phyloP scores from a whole-genome alignment of 768 basidiomycete genomes.

The Termitomyces titanicus region DNA sequence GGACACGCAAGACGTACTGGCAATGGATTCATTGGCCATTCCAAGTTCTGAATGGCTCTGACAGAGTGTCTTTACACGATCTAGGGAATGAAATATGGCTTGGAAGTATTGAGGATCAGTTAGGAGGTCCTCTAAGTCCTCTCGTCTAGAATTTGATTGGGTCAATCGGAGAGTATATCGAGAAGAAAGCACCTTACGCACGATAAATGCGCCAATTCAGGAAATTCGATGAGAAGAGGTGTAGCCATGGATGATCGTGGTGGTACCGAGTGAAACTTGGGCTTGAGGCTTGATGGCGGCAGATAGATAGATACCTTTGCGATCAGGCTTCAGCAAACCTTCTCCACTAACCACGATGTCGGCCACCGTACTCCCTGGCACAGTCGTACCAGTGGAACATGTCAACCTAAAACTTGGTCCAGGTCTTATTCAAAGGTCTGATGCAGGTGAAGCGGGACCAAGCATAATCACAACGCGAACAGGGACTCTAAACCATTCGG shows the following conservation, averaged over 20 bases:
- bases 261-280: not conserved
- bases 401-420: constrained; percentile 86
- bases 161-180: constrained; percentile 2
- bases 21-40: constrained; percentile 81
- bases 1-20: constrained; percentile 50
- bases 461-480: constrained; percentile 60
- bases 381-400: constrained; percentile 68
- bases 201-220: constrained; percentile 72
- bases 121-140: constrained; percentile 88
- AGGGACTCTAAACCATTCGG: constrained; percentile 64
- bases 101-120: constrained; percentile 82
- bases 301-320: not conserved
- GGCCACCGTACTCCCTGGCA: constrained; percentile 78
- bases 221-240: constrained; percentile 57
- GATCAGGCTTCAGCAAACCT: not conserved
- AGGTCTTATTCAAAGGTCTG: constrained; percentile 57
- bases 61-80: constrained; percentile 70
- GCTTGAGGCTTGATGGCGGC: too few relatives aligned
- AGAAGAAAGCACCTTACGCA: constrained; percentile 30
- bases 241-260: constrained; percentile 33
- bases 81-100: constrained; percentile 78
- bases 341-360: constrained; percentile 34
- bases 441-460: constrained; percentile 23
- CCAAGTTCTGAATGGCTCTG: constrained; percentile 76
- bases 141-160: constrained; percentile 48